Evolutionary conservation across 441 rosid genomes (phyloP).

Genomic region (Gossypium davidsonii): DNA sequence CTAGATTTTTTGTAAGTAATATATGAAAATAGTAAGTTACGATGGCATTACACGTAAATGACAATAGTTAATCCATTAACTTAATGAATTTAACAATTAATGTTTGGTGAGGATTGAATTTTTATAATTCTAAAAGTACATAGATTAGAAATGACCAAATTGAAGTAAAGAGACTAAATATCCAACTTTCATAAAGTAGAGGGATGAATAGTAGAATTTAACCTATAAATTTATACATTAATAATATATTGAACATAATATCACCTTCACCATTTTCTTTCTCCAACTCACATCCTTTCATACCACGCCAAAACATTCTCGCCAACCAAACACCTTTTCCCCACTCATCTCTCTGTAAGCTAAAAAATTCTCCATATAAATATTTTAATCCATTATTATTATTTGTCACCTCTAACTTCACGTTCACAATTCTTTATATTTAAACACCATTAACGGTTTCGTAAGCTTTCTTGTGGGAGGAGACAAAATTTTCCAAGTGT

Average conservation of each 20-base stretch:
- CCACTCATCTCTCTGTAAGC: conserved; percentile 6
- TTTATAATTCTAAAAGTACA: too few species aligned
- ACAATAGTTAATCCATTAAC: too few species aligned
- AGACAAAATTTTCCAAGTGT: conserved; percentile 11
- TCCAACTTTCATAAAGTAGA: too few species aligned
- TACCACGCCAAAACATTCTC: conserved; percentile 35
- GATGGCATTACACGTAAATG: too few species aligned
- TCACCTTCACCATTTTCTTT: not conserved
- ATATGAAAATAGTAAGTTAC: too few species aligned
- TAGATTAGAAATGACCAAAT: too few species aligned
- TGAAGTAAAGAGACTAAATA: too few species aligned
- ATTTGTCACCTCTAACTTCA: not conserved
- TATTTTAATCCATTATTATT: not conserved
- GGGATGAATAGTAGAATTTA: too few species aligned
- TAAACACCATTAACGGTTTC: conserved; percentile 31
- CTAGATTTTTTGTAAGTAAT: too few species aligned
- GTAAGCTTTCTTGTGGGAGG: conserved; percentile 38
- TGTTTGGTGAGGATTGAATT: too few species aligned
- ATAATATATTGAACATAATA: not conserved
- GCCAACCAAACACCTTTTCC: conserved; percentile 24
- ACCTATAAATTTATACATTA: too few species aligned
- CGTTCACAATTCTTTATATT: not conserved
- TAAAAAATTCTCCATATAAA: not conserved
- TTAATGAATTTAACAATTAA: too few species aligned
- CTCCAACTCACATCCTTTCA: conserved; percentile 30